Conservation (phyloP, 2,329 filamentous ascomycete genomes). For the Sphaerostilbella broomeana region DNA sequence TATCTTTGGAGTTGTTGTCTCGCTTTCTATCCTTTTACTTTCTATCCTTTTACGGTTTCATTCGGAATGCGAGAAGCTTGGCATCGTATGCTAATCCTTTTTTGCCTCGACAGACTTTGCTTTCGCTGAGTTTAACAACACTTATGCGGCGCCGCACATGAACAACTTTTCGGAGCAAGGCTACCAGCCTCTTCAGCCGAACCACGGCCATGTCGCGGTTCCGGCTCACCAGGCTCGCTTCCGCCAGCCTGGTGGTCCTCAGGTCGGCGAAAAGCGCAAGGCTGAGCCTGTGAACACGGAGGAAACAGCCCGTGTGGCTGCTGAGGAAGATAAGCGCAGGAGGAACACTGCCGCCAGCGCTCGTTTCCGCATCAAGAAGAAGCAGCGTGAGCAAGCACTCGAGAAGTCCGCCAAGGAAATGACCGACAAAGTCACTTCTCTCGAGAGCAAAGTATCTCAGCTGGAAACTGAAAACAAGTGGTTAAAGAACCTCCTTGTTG, state of each 20-base stretch:
- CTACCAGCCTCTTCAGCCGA: constrained; percentile 49
- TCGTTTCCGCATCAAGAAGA: constrained; percentile 91
- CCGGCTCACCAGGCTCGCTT: constrained; percentile 33
- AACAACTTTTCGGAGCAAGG: constrained; percentile 33
- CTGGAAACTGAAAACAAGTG: constrained; percentile 80
- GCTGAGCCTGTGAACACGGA: constrained; percentile 53
- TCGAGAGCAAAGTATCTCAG: constrained; percentile 68
- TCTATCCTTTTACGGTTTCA: not conserved
- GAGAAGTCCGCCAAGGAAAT: constrained; percentile 79
- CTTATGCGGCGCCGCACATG: constrained; percentile 45
- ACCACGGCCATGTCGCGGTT: constrained; percentile 34
- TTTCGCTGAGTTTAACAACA: constrained; percentile 48
- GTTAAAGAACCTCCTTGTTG: constrained; percentile 72
- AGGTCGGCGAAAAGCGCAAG: constrained; percentile 40
- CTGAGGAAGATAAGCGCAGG: constrained; percentile 84
- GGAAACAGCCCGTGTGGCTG: constrained; percentile 64
- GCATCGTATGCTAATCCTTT: constrained; percentile 8
- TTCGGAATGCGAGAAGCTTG: constrained; percentile 1
- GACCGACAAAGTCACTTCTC: constrained; percentile 65
- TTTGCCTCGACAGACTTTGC: constrained; percentile 52
- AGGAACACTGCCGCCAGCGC: constrained; percentile 85
- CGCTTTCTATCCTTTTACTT: not conserved
- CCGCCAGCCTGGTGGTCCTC: constrained; percentile 24
- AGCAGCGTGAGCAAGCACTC: constrained; percentile 82
- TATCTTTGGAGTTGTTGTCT: not conserved